Evolutionary conservation across 2,329 filamentous ascomycete genomes (phyloP).

Genomic region (Colletotrichum sp.): DNA sequence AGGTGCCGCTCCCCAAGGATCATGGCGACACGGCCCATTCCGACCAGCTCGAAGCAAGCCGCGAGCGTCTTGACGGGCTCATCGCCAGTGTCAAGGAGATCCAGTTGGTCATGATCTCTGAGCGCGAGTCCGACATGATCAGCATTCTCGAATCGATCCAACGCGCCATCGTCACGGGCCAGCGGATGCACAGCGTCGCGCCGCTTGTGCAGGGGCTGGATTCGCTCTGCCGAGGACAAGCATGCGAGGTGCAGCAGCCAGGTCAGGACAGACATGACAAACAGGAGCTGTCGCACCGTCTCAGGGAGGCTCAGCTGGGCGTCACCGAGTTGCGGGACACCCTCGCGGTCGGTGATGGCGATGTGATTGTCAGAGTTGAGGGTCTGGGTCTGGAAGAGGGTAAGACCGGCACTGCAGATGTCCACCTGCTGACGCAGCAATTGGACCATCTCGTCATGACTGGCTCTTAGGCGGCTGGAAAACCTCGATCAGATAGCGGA

Average conservation of each 20-base stretch:
- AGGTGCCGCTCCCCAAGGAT: background rate
- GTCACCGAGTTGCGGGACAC: background rate
- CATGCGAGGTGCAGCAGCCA: background rate
- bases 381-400: background rate
- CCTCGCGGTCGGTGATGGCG: background rate
- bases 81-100: background rate
- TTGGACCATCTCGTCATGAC: background rate
- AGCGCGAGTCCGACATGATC: background rate
- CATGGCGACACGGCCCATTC: background rate
- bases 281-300: background rate
- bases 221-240: background rate
- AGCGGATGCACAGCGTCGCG: background rate
- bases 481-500: background rate
- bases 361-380: background rate
- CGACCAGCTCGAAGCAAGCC: background rate
- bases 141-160: background rate
- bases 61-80: background rate
- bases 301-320: background rate
- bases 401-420: background rate
- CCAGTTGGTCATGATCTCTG: background rate
- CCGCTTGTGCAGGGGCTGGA: background rate
- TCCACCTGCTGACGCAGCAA: background rate
- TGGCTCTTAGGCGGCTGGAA: fast-evolving
- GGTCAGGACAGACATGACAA: background rate
- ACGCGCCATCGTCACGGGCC: background rate